Percentiles rank a stretch among this genome's conserved stretches.
These are phyloP conservation scores for Mortierella alpina DNA, from an alignment of 192 early-diverging fungal species.

Conservation along the genomic window DNA sequence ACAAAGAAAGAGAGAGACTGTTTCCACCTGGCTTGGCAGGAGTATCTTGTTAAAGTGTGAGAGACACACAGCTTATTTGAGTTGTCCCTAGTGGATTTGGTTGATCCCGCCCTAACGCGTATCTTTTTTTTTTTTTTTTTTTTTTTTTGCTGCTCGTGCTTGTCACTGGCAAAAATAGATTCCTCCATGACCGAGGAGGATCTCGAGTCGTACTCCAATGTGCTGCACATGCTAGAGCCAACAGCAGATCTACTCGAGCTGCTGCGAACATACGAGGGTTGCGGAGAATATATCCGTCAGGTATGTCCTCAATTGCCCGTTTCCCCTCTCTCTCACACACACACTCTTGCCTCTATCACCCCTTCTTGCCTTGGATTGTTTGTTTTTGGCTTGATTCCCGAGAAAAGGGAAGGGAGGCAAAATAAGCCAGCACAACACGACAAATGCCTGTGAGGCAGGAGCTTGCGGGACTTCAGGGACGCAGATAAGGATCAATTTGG, in stretches of 20 bases:
- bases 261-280: slow-evolving; percentile 70
- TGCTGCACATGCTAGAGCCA: slow-evolving; percentile 65
- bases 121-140: not conserved
- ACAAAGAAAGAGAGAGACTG: not conserved
- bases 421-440: not conserved
- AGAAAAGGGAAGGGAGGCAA: not conserved
- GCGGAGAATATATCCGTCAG: slow-evolving; percentile 79
- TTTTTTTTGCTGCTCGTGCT: too few relatives aligned
- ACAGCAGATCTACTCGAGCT: slow-evolving; percentile 63
- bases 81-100: not conserved
- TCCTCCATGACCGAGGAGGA: slow-evolving; percentile 74
- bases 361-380: not conserved
- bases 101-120: not conserved
- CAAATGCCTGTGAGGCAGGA: not conserved
- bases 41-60: too few relatives aligned
- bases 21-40: too few relatives aligned
- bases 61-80: too few relatives aligned
- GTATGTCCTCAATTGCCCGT: slow-evolving; percentile 29
- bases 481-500: too few relatives aligned
- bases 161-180: slow-evolving; percentile 36
- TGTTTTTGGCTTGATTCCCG: not conserved
- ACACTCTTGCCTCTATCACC: not conserved
- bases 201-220: slow-evolving; percentile 66
- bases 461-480: too few relatives aligned
- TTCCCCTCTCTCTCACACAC: not conserved